Percentiles rank a stretch among this genome's conserved stretches.
These are phyloP conservation scores for Piloderma croceum DNA, from an alignment of 768 basidiomycete species.

Conservation along the genomic window DNA sequence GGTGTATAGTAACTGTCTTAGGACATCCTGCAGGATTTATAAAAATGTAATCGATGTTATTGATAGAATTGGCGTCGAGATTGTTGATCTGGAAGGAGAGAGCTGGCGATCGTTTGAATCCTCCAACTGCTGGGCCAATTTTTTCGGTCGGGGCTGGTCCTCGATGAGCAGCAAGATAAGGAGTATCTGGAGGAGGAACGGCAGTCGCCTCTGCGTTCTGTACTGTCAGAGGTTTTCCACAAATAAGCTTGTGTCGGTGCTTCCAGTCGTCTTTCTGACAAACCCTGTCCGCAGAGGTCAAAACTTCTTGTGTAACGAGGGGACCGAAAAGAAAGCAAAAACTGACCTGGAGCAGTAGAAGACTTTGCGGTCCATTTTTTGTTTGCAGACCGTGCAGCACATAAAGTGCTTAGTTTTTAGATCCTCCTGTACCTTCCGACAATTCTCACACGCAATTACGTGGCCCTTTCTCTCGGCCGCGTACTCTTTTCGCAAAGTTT, in stretches of 20 bases:
- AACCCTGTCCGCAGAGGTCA: slow-evolving; percentile 7
- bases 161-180: not conserved
- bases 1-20: not conserved
- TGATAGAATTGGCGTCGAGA: not conserved
- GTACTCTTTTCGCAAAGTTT: not conserved
- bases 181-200: not conserved
- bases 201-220: slow-evolving; percentile 1
- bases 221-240: slow-evolving; percentile 12
- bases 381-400: not conserved
- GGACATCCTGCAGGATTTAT: not conserved
- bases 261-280: slow-evolving; percentile 17
- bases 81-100: not conserved
- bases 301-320: not conserved
- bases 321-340: not conserved
- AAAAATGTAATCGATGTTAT: not conserved
- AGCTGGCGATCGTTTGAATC: not conserved
- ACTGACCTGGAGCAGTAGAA: not conserved
- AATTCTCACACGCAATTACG: not conserved
- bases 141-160: not conserved
- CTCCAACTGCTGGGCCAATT: not conserved
- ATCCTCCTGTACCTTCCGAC: not conserved
- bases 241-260: slow-evolving; percentile 11
- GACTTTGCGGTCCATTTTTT: not conserved
- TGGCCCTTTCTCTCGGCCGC: not conserved
- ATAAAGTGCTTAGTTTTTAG: not conserved